phyloP scores from a whole-genome alignment of 306 rosid genomes.

The Cicer pinnatifidum region DNA sequence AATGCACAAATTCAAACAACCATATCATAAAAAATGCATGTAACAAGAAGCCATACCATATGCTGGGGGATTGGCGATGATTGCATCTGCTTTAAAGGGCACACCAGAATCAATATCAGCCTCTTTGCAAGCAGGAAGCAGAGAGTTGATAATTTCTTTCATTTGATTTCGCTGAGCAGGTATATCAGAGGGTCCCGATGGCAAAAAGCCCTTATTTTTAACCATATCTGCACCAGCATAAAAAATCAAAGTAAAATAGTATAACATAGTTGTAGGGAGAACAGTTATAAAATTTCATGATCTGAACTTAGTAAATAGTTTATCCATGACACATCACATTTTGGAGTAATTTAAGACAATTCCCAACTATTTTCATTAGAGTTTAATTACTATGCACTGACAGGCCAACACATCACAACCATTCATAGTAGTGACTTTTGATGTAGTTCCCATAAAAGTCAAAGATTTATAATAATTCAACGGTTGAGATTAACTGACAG shows the following conservation, averaged over 20 bases:
- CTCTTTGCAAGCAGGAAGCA: conserved; percentile 92
- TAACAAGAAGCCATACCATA: conserved; percentile 62
- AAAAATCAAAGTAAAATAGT: conserved; percentile 34
- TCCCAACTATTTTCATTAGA: conserved; percentile 5
- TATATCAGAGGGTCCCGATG: conserved; percentile 98
- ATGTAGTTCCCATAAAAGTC: no score
- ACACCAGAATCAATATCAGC: conserved; percentile 82
- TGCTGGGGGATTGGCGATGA: conserved; percentile 98
- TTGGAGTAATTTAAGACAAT: conserved; percentile 9
- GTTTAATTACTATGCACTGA: no score
- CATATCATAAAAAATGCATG: conserved; percentile 15
- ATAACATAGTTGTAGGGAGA: not conserved
- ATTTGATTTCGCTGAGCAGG: conserved; percentile 89
- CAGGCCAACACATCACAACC: no score
- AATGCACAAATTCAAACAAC: conserved; percentile 14
- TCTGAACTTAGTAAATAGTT: conserved; percentile 31
- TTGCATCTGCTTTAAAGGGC: conserved; percentile 85
- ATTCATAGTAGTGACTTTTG: no score
- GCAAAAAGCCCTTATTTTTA: conserved; percentile 96
- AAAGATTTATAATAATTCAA: no score
- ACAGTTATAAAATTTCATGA: conserved; percentile 33
- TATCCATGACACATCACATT: conserved; percentile 25
- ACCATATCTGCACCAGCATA: conserved; percentile 82
- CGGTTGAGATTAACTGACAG: no score
- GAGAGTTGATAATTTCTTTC: conserved; percentile 84